A percentile compares a stretch with the other conserved stretches of the same genome.
Evolutionary conservation across 495 filamentous ascomycete species (phyloP).

Genomic region (Podospora appendiculata): DNA sequence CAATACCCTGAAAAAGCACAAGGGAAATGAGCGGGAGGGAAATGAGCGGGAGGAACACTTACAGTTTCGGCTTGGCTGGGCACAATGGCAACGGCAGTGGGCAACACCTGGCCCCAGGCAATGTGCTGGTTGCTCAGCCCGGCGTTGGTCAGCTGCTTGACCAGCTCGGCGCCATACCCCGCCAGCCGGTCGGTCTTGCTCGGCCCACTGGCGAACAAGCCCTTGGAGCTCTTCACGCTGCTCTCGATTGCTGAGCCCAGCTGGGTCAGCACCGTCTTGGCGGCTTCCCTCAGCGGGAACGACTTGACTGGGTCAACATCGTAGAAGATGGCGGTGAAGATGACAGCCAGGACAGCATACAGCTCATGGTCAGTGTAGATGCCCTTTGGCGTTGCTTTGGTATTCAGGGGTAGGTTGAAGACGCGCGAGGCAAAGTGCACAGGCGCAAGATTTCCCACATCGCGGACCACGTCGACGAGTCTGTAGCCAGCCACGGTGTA

Average conservation of each 20-base stretch:
- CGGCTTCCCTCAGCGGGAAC: conserved; percentile 53
- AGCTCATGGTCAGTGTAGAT: conserved; percentile 75
- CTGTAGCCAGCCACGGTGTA: conserved; percentile 50
- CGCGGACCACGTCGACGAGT: conserved; percentile 70
- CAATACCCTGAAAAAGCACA: background rate
- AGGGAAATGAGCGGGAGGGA: background rate
- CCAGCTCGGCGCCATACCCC: conserved; percentile 61
- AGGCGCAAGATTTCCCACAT: conserved; percentile 67
- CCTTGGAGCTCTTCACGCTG: conserved; percentile 54
- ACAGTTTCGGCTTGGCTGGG: conserved; percentile 64
- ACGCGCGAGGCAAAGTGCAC: conserved; percentile 65
- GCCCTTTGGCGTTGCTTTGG: conserved; percentile 56
- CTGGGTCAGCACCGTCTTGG: conserved; percentile 52
- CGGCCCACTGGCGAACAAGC: conserved; percentile 32
- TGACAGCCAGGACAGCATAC: conserved; percentile 63
- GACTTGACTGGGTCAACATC: conserved; percentile 42
- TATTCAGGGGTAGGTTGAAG: conserved; percentile 69
- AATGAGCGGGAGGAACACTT: conserved; percentile 6
- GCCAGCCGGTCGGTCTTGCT: conserved; percentile 48
- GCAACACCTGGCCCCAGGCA: conserved; percentile 63
- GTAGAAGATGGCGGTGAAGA: conserved; percentile 49
- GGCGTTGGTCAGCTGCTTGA: conserved; percentile 59
- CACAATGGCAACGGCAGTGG: conserved; percentile 37
- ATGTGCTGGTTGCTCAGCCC: conserved; percentile 60
- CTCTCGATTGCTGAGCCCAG: conserved; percentile 28